These are phyloP conservation scores for Pleurotus pulmonarius DNA, from an alignment of 768 basidiomycete genomes.

Conservation along the genomic window DNA sequence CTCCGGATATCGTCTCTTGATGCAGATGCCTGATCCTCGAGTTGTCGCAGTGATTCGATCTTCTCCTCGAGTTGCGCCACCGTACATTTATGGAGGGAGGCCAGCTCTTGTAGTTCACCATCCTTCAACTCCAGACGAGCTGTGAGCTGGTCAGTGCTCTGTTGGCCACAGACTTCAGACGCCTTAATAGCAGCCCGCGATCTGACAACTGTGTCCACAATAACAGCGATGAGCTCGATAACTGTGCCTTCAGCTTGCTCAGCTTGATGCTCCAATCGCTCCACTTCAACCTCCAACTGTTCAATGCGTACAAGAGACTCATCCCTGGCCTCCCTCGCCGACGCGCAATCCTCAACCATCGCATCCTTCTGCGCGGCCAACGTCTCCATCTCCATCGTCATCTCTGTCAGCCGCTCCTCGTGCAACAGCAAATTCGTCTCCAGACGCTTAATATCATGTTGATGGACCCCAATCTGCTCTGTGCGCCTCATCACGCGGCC, in stretches of 20 bases:
- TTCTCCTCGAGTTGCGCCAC: conserved; percentile 8
- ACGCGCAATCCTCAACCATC: conserved; percentile 83
- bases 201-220: conserved; percentile 30
- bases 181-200: conserved; percentile 21
- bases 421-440: conserved; percentile 73
- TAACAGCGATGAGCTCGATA: conserved; percentile 31
- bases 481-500: conserved; percentile 59
- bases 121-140: background rate
- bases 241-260: conserved; percentile 31
- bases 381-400: conserved; percentile 67
- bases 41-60: background rate
- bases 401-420: conserved; percentile 70
- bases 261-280: conserved; percentile 14
- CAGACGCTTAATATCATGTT: conserved; percentile 73
- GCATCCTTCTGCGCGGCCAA: conserved; percentile 65
- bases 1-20: conserved; percentile 15
- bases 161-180: background rate
- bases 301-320: conserved; percentile 53
- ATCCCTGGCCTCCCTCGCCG: conserved; percentile 71
- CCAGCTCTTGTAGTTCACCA: conserved; percentile 8
- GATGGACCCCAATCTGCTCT: conserved; percentile 74
- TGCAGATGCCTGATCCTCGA: background rate
- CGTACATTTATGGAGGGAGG: conserved; percentile 8
- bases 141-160: background rate
- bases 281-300: conserved; percentile 19